phyloP scores from a whole-genome alignment of 2,329 filamentous ascomycete species.

The Metarhizium robertsii region DNA sequence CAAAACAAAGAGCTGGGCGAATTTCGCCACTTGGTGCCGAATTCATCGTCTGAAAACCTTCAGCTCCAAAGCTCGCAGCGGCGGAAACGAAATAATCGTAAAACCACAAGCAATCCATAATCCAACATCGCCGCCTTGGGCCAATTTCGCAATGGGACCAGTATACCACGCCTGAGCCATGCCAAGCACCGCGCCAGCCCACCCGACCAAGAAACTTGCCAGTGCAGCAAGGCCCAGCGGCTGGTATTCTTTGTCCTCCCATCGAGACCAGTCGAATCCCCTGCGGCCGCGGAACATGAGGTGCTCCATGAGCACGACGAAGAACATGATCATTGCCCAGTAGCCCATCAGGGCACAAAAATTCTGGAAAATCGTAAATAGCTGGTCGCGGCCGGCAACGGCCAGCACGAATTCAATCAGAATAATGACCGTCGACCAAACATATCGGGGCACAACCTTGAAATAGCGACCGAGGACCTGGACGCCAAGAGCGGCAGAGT shows the following conservation, averaged over 20 bases:
- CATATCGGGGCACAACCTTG: slow-evolving; percentile 40
- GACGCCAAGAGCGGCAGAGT: slow-evolving; percentile 49
- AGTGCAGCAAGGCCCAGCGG: slow-evolving; percentile 35
- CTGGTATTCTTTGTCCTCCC: slow-evolving; percentile 35
- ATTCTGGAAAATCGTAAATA: slow-evolving; percentile 45
- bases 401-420: slow-evolving; percentile 46
- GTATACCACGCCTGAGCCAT: slow-evolving; percentile 52
- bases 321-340: slow-evolving; percentile 43
- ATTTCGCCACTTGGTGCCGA: not conserved
- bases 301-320: slow-evolving; percentile 36
- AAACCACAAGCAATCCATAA: slow-evolving; percentile 56
- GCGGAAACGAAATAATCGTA: slow-evolving; percentile 34
- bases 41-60: slow-evolving; percentile 15
- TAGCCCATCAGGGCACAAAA: slow-evolving; percentile 46
- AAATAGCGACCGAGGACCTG: slow-evolving; percentile 48
- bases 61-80: slow-evolving; percentile 18
- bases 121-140: slow-evolving; percentile 38
- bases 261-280: slow-evolving; percentile 33
- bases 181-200: slow-evolving; percentile 43
- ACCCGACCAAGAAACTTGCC: slow-evolving; percentile 32
- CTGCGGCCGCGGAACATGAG: slow-evolving; percentile 30
- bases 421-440: slow-evolving; percentile 44
- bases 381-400: slow-evolving; percentile 40
- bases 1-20: not conserved
- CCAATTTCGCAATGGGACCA: slow-evolving; percentile 46